Conservation (phyloP, 2,329 filamentous ascomycete species). For the Lasiodiplodia sp. region DNA sequence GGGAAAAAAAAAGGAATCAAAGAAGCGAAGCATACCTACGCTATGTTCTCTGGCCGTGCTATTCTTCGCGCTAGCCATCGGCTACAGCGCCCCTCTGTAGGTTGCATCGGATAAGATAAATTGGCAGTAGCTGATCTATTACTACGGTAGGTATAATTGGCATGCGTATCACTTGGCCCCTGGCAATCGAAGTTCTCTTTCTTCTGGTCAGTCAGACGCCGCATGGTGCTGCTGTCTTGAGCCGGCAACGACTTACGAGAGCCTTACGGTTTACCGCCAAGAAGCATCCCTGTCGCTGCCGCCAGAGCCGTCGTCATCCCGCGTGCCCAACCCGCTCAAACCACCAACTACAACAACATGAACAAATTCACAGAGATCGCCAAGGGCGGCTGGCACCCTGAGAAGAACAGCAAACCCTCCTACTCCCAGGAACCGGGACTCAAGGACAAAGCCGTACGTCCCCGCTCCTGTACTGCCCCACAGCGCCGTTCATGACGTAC, state of each 20-base stretch:
- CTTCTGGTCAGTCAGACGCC: not conserved
- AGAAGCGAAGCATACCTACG: too few species aligned
- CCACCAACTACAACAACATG: slow-evolving; percentile 36
- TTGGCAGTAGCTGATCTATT: not conserved
- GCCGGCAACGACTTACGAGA: slow-evolving; percentile 5
- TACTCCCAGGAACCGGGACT: slow-evolving; percentile 13
- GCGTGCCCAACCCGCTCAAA: slow-evolving; percentile 23
- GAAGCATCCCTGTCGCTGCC: slow-evolving; percentile 15
- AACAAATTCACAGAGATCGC: slow-evolving; percentile 48
- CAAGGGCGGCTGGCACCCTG: slow-evolving; percentile 60
- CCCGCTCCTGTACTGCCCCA: slow-evolving; percentile 5
- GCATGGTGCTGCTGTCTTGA: not conserved
- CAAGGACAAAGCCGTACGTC: slow-evolving; percentile 20
- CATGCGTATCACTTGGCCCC: not conserved
- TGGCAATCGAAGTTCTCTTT: not conserved
- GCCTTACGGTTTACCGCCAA: not conserved
- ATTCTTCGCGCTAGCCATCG: too few species aligned
- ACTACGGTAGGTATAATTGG: too few species aligned
- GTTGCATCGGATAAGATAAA: not conserved
- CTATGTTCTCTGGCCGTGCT: too few species aligned
- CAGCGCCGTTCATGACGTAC: slow-evolving; percentile 30
- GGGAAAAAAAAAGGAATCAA: too few species aligned
- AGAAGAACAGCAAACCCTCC: slow-evolving; percentile 36
- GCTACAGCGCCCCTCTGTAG: too few species aligned
- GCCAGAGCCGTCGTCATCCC: slow-evolving; percentile 12